Evolutionary conservation across 306 rosid genomes (phyloP).

Genomic region (Glycine tomentella): DNA sequence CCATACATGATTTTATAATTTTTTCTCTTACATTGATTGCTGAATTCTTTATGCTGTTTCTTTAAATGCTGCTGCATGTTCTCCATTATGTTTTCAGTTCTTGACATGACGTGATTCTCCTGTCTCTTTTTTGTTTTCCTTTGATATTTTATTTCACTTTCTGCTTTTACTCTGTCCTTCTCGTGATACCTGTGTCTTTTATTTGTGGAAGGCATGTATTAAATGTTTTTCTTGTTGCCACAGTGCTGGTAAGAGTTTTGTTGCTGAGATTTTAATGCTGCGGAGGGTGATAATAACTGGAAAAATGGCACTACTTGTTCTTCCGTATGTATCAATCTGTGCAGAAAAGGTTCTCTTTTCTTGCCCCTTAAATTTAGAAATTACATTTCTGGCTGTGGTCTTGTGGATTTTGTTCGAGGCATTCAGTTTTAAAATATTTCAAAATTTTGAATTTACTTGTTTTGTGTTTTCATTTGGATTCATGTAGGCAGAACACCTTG

Average conservation of each 20-base stretch:
- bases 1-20: slow-evolving; percentile 16
- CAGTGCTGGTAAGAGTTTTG: slow-evolving; percentile 99
- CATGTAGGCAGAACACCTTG: slow-evolving; percentile 91
- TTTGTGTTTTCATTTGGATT: slow-evolving; percentile 42
- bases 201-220: slow-evolving; percentile 37
- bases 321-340: slow-evolving; percentile 97
- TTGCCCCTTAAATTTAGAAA: slow-evolving; percentile 5
- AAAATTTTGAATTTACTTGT: slow-evolving; percentile 13
- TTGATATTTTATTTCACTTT: not conserved
- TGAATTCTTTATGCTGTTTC: slow-evolving; percentile 31
- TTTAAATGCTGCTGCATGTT: slow-evolving; percentile 30
- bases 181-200: not conserved
- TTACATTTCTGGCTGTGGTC: slow-evolving; percentile 24
- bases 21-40: slow-evolving; percentile 34
- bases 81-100: slow-evolving; percentile 21
- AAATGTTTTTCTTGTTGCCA: slow-evolving; percentile 51
- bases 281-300: slow-evolving; percentile 80
- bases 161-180: slow-evolving; percentile 10
- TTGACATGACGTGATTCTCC: not conserved
- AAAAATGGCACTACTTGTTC: slow-evolving; percentile 92
- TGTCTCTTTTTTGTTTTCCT: not conserved
- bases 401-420: slow-evolving; percentile 36
- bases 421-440: slow-evolving; percentile 25
- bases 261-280: slow-evolving; percentile 95
- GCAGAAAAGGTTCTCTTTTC: slow-evolving; percentile 81